phyloP scores from a whole-genome alignment of 1,139 yeast species.

The Suhomyces bokatorum region DNA sequence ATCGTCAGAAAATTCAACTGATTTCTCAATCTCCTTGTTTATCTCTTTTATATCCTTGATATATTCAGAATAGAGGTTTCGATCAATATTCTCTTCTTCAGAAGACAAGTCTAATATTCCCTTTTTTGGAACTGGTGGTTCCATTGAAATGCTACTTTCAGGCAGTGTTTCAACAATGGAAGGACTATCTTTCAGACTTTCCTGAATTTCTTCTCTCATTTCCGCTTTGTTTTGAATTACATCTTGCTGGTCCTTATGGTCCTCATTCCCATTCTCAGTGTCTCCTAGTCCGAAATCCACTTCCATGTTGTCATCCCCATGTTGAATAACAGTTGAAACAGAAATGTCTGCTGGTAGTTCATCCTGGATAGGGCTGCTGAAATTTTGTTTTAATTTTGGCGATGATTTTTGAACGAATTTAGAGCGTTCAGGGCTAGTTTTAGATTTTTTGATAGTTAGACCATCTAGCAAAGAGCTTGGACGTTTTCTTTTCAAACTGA shows the following conservation, averaged over 20 bases:
- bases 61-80: conserved; percentile 17
- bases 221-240: not conserved
- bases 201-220: not conserved
- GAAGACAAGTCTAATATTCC: conserved; percentile 8
- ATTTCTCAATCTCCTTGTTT: conserved; percentile 19
- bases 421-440: not conserved
- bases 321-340: conserved; percentile 17
- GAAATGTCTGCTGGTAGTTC: conserved; percentile 24
- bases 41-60: conserved; percentile 22
- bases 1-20: conserved; percentile 12
- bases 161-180: not conserved
- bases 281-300: not conserved
- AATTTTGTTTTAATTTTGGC: not conserved
- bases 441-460: conserved; percentile 3
- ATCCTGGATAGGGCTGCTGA: conserved; percentile 17
- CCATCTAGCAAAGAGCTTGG: conserved; percentile 1
- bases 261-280: not conserved
- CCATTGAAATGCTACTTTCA: not conserved
- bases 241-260: not conserved
- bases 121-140: not conserved
- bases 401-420: not conserved
- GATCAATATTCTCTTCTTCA: conserved; percentile 8
- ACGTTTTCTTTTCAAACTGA: conserved; percentile 8
- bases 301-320: not conserved
- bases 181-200: not conserved